Evolutionary conservation across 2,329 filamentous ascomycete genomes (phyloP), one percentile per base, ranked within the genome.

Genomic region (Botrytis hyacinthi): DNA sequence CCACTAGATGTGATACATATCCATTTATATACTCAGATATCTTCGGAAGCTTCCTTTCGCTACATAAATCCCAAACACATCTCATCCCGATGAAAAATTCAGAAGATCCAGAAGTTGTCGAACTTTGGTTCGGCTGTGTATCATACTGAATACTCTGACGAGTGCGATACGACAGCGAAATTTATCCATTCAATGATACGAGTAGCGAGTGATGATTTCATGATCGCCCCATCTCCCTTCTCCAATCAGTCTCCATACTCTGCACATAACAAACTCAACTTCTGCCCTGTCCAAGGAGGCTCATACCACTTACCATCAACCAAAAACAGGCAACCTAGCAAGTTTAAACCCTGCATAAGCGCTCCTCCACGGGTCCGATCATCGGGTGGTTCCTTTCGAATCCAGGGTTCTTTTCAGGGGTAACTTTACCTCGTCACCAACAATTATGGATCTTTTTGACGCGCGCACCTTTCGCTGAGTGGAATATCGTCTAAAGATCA

Each of bases 401-500:
- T 57, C 14, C 51, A 42, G 26, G 35, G 35, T 62, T 62, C 37
- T 40, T 44, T 63, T 63, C 61, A 63, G 61, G 61, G 61, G 61
- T 44, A 63, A 44, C n/a, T 44, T 63, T 4, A 63, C 32, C 61
- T 63, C 40, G 29, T 63, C 61, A 32, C 61, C 40, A 63, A 63
- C 60, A 62, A n/a, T 62, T 63, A 63, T 63, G 61, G 40, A n/a
- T 22, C 61, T n/a, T 32, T 57, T 63, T 63, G 61, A 63, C 61
- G 40, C 61, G 40, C 61, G 61, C 61, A 62, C 60, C 26, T 54
- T 54, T n/a, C n/a, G 51, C n/a, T 26, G 59, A 60, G 35, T 37
- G 59, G 18, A 60, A 26, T 60, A 35, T 60, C 51, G 51, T 57
- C 26, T 57, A 32, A 29, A 29, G n/a, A 62, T 12, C 40, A 63